Percentiles rank a stretch among this genome's conserved stretches.
phyloP scores from a whole-genome alignment of 345 rosid genomes.

The Eucalyptus tenuipes region DNA sequence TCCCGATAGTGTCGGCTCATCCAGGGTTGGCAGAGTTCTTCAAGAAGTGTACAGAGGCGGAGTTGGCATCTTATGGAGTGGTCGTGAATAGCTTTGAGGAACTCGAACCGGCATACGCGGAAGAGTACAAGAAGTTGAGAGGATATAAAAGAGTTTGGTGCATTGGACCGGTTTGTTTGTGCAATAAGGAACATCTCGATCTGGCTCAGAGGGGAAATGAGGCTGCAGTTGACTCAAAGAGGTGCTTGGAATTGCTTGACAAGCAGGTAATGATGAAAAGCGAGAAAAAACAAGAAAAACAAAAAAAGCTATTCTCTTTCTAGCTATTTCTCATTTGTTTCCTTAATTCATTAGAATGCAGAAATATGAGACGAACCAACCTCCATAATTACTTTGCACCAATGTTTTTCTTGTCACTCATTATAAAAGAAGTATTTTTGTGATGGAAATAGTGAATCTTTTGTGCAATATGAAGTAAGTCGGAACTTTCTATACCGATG shows the following conservation, averaged over 20 bases:
- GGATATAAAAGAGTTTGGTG: constrained; percentile 17
- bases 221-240: not conserved
- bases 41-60: constrained; percentile 3
- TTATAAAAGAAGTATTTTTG: not conserved
- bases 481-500: too few species aligned
- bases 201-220: constrained; percentile 6
- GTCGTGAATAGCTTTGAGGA: constrained; percentile 21
- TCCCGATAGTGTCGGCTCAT: constrained; percentile 1
- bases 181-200: constrained; percentile 3
- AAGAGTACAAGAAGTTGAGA: not conserved
- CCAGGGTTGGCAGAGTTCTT: not conserved
- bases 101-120: constrained; percentile 8
- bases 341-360: not conserved
- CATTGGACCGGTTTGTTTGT: constrained; percentile 15
- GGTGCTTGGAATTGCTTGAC: constrained; percentile 16
- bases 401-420: not conserved
- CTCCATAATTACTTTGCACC: too few species aligned
- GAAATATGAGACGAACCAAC: not conserved
- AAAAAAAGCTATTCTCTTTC: not conserved
- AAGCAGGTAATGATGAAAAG: not conserved
- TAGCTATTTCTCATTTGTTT: not conserved
- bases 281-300: not conserved
- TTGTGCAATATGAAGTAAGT: not conserved
- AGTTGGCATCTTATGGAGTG: constrained; percentile 9
- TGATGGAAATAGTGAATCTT: not conserved